phyloP scores from a whole-genome alignment of 257 asterid genomes.

The Lycium barbarum region DNA sequence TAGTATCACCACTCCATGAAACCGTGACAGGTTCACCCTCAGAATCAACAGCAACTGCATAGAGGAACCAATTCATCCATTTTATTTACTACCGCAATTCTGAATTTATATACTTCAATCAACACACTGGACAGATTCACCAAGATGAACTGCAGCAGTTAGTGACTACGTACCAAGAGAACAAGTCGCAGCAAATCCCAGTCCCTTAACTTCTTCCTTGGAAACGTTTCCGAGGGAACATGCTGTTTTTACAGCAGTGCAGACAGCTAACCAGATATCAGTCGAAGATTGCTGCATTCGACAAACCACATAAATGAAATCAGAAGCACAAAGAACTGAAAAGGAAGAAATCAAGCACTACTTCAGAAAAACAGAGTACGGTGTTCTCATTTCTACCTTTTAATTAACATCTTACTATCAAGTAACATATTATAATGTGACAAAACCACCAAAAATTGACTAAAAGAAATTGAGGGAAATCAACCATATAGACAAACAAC shows the following conservation, averaged over 20 bases:
- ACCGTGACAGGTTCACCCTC: conserved; percentile 97
- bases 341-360: conserved; percentile 20
- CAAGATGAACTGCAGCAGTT: conserved; percentile 28
- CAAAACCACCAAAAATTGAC: conserved; percentile 6
- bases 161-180: conserved; percentile 75
- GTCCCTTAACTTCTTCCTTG: conserved; percentile 78
- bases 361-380: not conserved
- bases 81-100: conserved; percentile 5
- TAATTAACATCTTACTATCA: not conserved
- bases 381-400: not conserved
- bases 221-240: conserved; percentile 71
- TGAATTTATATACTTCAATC: not conserved
- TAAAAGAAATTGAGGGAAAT: not conserved
- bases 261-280: conserved; percentile 97
- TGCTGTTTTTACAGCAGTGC: conserved; percentile 92
- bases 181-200: conserved; percentile 99
- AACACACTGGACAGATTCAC: not conserved
- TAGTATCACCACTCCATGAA: conserved; percentile 86
- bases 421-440: conserved; percentile 9
- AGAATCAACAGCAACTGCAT: conserved; percentile 89
- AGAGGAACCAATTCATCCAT: conserved; percentile 46
- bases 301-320: conserved; percentile 28
- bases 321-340: conserved; percentile 23
- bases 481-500: conserved; percentile 1
- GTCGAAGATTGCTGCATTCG: conserved; percentile 91